These are phyloP conservation scores for Carex parvula DNA, from an alignment of 176 grass and related monocot species.

Conservation along the genomic window DNA sequence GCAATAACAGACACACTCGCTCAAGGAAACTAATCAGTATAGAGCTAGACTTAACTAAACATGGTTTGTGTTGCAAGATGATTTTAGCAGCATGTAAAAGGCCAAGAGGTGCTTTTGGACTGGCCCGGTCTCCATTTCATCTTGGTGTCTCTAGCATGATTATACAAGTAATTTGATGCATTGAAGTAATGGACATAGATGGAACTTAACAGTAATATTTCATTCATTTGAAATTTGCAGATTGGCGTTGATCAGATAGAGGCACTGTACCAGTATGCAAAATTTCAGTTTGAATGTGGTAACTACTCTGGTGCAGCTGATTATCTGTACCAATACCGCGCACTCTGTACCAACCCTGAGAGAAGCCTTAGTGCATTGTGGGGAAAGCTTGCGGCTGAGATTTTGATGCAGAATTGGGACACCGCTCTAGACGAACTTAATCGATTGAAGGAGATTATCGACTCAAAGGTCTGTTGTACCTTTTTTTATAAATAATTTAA, in stretches of 20 bases:
- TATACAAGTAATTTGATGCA: background rate
- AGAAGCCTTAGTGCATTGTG: slow-evolving; percentile 77
- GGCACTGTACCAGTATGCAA: slow-evolving; percentile 83
- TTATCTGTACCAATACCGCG: slow-evolving; percentile 78
- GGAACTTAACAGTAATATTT: background rate
- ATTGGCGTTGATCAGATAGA: slow-evolving; percentile 86
- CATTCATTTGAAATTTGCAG: slow-evolving; percentile 32
- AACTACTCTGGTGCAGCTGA: slow-evolving; percentile 80
- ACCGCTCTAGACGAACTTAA: slow-evolving; percentile 86
- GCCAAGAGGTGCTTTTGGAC: background rate
- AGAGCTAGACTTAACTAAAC: background rate
- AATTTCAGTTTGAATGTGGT: slow-evolving; percentile 85
- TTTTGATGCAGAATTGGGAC: slow-evolving; percentile 97
- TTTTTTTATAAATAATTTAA: background rate
- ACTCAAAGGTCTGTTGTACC: slow-evolving; percentile 59
- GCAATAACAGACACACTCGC: background rate
- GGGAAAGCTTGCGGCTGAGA: slow-evolving; percentile 83
- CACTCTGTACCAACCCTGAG: slow-evolving; percentile 78
- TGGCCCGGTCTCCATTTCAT: background rate
- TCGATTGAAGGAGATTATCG: slow-evolving; percentile 87
- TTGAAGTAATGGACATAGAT: background rate
- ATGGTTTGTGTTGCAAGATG: background rate
- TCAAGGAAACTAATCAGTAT: background rate
- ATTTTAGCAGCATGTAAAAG: background rate
- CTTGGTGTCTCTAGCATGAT: background rate